phyloP scores from a whole-genome alignment of 2,329 filamentous ascomycete genomes.

The Trichoderma atrobrunneum region DNA sequence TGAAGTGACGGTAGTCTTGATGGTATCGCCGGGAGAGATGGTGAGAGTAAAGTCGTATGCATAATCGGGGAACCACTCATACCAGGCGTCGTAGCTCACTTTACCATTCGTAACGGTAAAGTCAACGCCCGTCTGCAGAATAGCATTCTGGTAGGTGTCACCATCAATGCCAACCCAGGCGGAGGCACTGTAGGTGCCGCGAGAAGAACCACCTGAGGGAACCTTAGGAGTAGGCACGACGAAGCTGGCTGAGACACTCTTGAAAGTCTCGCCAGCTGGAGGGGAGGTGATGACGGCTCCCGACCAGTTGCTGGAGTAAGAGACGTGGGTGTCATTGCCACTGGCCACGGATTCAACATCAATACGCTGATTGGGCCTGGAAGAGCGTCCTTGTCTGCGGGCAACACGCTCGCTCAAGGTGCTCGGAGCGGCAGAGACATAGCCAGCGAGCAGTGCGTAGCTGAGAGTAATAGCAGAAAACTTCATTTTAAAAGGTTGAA shows the following conservation, averaged over 20 bases:
- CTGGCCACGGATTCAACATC: neutral
- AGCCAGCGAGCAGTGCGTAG: neutral
- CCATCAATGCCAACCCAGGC: conserved; percentile 47
- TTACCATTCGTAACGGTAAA: neutral
- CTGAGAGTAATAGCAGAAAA: neutral
- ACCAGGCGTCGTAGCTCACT: conserved; percentile 11
- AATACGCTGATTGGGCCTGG: neutral
- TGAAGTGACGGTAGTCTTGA: conserved; percentile 1
- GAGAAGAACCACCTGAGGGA: neutral
- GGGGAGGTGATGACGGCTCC: conserved; percentile 7
- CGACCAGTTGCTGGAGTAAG: conserved; percentile 5
- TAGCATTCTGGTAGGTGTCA: conserved; percentile 37
- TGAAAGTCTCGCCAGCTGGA: neutral
- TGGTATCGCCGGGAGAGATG: neutral
- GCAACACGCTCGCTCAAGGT: neutral
- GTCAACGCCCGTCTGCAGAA: conserved; percentile 40
- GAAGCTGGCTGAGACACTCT: conserved; percentile 1
- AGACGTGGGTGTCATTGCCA: neutral
- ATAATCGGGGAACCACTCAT: conserved; percentile 9
- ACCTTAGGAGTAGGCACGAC: neutral
- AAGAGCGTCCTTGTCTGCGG: neutral
- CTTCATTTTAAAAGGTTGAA: neutral
- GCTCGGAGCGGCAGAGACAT: neutral
- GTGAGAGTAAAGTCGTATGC: neutral
- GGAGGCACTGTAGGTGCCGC: conserved; percentile 19